A percentile compares a stretch with the other conserved stretches of the same genome.
These are phyloP conservation scores for Sedum album DNA, from an alignment of 164 flowering plant genomes.

Conservation along the genomic window DNA sequence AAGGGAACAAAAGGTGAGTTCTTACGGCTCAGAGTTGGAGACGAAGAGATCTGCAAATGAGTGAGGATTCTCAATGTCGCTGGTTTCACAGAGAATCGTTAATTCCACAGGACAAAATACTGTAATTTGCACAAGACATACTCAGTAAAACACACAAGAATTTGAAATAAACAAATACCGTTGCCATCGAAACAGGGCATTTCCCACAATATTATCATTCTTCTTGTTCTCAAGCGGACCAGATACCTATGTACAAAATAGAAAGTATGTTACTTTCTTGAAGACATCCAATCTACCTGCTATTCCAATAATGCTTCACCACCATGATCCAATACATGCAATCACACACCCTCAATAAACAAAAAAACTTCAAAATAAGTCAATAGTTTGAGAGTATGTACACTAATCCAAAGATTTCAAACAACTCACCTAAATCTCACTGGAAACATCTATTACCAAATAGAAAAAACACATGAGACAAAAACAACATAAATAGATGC, in stretches of 20 bases:
- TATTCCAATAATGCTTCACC: neutral
- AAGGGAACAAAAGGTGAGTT: constrained; percentile 1
- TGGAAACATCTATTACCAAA: neutral
- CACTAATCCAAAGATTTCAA: no score
- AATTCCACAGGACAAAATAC: neutral
- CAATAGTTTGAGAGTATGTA: no score
- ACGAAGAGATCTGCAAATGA: constrained; percentile 83
- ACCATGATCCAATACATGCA: neutral
- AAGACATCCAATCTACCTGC: neutral
- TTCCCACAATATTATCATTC: constrained; percentile 49
- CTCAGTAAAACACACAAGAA: neutral
- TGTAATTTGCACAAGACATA: neutral
- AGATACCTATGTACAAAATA: constrained; percentile 36
- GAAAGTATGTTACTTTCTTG: neutral
- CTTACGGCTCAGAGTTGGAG: constrained; percentile 83
- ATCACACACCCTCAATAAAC: neutral
- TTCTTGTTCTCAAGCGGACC: constrained; percentile 66
- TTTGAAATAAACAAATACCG: constrained; percentile 29
- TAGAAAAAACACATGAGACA: neutral
- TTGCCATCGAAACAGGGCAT: constrained; percentile 93
- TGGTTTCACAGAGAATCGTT: constrained; percentile 20
- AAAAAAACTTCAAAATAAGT: neutral
- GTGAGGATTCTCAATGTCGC: constrained; percentile 81
- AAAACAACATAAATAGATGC: neutral
- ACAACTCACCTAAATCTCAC: neutral